These are phyloP conservation scores for Infundibulicybe gibba DNA, from an alignment of 768 basidiomycete genomes.

Conservation along the genomic window DNA sequence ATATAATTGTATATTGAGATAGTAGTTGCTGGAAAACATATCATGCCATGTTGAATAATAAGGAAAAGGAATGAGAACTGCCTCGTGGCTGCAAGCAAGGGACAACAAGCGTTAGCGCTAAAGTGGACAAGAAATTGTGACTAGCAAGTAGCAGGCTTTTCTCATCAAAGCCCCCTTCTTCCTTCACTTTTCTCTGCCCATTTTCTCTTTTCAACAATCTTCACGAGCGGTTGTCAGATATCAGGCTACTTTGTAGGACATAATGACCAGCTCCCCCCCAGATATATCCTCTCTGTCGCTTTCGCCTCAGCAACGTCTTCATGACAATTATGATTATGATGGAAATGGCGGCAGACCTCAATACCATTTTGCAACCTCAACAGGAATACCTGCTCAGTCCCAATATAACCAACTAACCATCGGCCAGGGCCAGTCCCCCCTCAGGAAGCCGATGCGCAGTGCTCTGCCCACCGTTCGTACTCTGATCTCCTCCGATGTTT, in stretches of 20 bases:
- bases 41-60: no score
- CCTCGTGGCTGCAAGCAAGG: conserved; percentile 26
- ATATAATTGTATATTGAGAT: no score
- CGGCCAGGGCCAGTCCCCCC: conserved; percentile 57
- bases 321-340: conserved; percentile 86
- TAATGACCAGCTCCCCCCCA: conserved; percentile 81
- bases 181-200: conserved; percentile 16
- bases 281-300: conserved; percentile 79
- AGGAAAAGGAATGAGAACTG: not conserved
- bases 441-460: conserved; percentile 70
- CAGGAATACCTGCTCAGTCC: conserved; percentile 50
- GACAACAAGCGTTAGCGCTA: conserved; percentile 23
- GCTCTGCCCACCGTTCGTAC: conserved; percentile 67
- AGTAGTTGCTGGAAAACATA: no score
- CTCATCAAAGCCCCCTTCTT: conserved; percentile 14
- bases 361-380: conserved; percentile 70
- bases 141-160: conserved; percentile 7
- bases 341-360: conserved; percentile 50
- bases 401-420: conserved; percentile 54
- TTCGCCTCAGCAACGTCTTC: conserved; percentile 75
- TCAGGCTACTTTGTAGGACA: conserved; percentile 22
- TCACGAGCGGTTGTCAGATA: conserved; percentile 27
- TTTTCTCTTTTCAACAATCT: conserved; percentile 18
- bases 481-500: conserved; percentile 15
- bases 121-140: conserved; percentile 1